phyloP scores from a whole-genome alignment of 2,329 filamentous ascomycete genomes.

The Calonectria multiphialidica region DNA sequence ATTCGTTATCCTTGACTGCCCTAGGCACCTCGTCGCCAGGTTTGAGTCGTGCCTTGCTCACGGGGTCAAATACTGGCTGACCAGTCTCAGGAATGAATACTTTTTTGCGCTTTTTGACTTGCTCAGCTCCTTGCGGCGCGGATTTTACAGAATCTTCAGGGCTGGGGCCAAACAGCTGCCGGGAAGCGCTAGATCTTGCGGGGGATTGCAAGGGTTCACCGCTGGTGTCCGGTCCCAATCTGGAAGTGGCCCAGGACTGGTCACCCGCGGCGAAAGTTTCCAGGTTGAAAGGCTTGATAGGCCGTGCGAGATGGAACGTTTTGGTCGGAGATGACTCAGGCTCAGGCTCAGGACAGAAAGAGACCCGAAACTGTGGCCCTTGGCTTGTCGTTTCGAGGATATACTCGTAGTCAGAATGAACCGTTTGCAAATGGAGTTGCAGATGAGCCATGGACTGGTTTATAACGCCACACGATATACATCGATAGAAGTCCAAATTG shows the following conservation, averaged over 20 bases:
- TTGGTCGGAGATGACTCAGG: slow-evolving; percentile 47
- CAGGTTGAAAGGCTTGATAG: slow-evolving; percentile 59
- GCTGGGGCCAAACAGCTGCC: slow-evolving; percentile 36
- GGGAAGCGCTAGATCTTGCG: slow-evolving; percentile 33
- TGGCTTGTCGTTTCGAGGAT: slow-evolving; percentile 51
- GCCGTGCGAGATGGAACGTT: slow-evolving; percentile 57
- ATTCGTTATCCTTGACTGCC: slow-evolving; percentile 59
- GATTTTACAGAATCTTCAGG: slow-evolving; percentile 19
- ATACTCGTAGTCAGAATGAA: slow-evolving; percentile 61
- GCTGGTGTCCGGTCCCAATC: slow-evolving; percentile 51
- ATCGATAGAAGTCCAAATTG: slow-evolving; percentile 61
- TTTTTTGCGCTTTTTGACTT: slow-evolving; percentile 41
- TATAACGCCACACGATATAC: slow-evolving; percentile 62
- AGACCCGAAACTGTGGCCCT: slow-evolving; percentile 55
- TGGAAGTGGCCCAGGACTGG: slow-evolving; percentile 58
- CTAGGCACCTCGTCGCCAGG: slow-evolving; percentile 62
- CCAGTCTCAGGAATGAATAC: slow-evolving; percentile 62
- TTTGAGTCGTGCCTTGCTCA: slow-evolving; percentile 65
- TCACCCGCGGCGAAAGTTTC: slow-evolving; percentile 59
- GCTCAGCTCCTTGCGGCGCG: slow-evolving; percentile 1
- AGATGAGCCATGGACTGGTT: slow-evolving; percentile 63
- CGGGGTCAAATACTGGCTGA: slow-evolving; percentile 67
- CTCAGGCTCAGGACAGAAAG: slow-evolving; percentile 43
- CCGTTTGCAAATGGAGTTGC: slow-evolving; percentile 59
- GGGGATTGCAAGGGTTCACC: slow-evolving; percentile 44